phyloP scores from a whole-genome alignment of 257 asterid genomes.

The Agastache rugosa region DNA sequence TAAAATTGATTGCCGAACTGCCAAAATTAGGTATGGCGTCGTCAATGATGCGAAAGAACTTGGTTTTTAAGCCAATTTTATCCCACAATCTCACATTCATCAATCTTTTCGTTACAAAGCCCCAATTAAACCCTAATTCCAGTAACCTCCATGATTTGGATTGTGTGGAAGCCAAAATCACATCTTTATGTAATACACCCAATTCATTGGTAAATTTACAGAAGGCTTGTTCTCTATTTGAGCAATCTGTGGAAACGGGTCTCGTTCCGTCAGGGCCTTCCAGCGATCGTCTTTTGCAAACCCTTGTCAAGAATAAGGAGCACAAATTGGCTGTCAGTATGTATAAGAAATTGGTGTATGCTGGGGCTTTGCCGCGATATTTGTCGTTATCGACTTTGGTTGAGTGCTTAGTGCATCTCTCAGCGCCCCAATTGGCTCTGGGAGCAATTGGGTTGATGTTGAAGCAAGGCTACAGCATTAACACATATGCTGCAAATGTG shows the following conservation, averaged over 20 bases:
- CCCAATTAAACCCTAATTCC: constrained; percentile 19
- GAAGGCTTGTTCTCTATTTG: constrained; percentile 45
- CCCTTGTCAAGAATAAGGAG: constrained; percentile 62
- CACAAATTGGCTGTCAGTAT: constrained; percentile 48
- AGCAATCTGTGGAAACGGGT: constrained; percentile 50
- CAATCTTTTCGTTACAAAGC: constrained; percentile 31
- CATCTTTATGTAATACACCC: constrained; percentile 48
- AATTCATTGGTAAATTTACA: constrained; percentile 35
- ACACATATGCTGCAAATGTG: constrained; percentile 54
- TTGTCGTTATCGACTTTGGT: constrained; percentile 56
- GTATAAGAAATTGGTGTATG: constrained; percentile 48
- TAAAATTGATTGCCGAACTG: constrained; percentile 14
- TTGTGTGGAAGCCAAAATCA: constrained; percentile 50
- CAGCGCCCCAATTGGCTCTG: constrained; percentile 49
- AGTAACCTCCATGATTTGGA: constrained; percentile 31
- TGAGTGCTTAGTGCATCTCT: constrained; percentile 56
- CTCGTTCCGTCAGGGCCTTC: constrained; percentile 48
- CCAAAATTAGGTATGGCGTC: constrained; percentile 27
- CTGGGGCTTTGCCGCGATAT: constrained; percentile 47
- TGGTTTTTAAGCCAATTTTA: constrained; percentile 25
- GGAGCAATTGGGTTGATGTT: constrained; percentile 58
- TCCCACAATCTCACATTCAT: constrained; percentile 29
- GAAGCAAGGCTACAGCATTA: constrained; percentile 56
- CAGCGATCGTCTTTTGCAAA: constrained; percentile 53
- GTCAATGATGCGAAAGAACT: constrained; percentile 33